A percentile compares a stretch with the other conserved stretches of the same genome.
Conservation (phyloP, 371 early-diverging fungal genomes). For the Apophysomyces sp. region DNA sequence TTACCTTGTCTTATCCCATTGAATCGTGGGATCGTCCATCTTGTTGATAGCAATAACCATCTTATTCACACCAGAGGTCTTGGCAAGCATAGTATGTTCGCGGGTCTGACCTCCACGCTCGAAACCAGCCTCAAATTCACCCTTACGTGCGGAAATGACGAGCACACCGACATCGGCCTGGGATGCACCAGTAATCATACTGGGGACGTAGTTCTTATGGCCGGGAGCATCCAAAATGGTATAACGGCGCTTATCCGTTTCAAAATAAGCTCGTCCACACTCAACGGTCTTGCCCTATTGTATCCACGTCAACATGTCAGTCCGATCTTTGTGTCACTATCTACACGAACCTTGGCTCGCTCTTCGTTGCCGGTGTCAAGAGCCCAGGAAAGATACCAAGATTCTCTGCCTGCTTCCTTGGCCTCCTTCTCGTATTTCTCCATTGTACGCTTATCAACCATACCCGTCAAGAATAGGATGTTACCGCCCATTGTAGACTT, state of each 20-base stretch:
- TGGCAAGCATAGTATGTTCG: constrained; percentile 97
- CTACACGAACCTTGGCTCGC: constrained; percentile 83
- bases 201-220: constrained; percentile 99
- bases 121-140: constrained; percentile 99
- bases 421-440: constrained; percentile 99
- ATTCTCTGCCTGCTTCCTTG: constrained; percentile 93
- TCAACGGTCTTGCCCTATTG: constrained; percentile 94
- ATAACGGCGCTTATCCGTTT: constrained; percentile 92
- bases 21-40: constrained; percentile 98
- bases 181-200: constrained; percentile 97
- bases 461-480: constrained; percentile 91
- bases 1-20: constrained; percentile 85
- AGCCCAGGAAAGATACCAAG: constrained; percentile 98
- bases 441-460: constrained; percentile 99
- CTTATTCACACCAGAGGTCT: constrained; percentile 94
- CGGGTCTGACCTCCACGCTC: constrained; percentile 99
- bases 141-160: constrained; percentile 97
- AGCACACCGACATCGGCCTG: constrained; percentile 98
- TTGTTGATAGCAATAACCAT: constrained; percentile 95
- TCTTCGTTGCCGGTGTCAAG: constrained; percentile 96
- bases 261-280: constrained; percentile 97
- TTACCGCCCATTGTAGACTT: constrained; percentile 99
- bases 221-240: constrained; percentile 99
- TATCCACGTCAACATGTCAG: background rate
- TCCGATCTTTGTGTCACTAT: background rate